phyloP scores from a whole-genome alignment of 495 filamentous ascomycete genomes.

The Lichenothelia convexa region DNA sequence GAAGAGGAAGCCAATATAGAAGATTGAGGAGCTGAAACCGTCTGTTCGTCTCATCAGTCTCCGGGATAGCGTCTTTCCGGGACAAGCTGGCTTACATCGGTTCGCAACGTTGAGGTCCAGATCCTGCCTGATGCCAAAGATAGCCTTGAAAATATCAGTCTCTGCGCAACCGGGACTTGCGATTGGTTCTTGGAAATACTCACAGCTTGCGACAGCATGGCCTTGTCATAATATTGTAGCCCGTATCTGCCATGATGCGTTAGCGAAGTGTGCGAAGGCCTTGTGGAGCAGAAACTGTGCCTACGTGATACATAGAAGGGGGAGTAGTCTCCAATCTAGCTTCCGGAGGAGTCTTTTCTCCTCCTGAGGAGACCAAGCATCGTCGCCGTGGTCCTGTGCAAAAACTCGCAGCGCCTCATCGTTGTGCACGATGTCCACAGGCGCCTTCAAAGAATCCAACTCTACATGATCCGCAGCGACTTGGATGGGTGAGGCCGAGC shows the following conservation, averaged over 20 bases:
- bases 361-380: conserved; percentile 16
- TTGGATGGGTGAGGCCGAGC: neutral
- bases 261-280: neutral
- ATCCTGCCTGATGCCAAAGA: neutral
- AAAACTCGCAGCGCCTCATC: conserved; percentile 29
- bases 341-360: neutral
- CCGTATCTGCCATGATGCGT: conserved; percentile 11
- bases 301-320: neutral
- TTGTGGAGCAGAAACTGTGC: neutral
- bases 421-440: conserved; percentile 24
- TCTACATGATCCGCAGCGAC: neutral
- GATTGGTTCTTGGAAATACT: neutral
- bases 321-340: neutral
- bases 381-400: conserved; percentile 22
- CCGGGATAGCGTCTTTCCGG: neutral
- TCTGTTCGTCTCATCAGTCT: neutral
- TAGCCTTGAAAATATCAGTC: neutral
- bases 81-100: neutral
- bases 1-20: conserved; percentile 31
- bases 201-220: conserved; percentile 21
- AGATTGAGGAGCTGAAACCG: conserved; percentile 21
- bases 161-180: neutral
- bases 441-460: neutral
- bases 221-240: conserved; percentile 26
- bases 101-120: neutral